Base-by-base conservation (phyloP, 805 yeast genomes). In the Yarrowia deformans region DNA sequence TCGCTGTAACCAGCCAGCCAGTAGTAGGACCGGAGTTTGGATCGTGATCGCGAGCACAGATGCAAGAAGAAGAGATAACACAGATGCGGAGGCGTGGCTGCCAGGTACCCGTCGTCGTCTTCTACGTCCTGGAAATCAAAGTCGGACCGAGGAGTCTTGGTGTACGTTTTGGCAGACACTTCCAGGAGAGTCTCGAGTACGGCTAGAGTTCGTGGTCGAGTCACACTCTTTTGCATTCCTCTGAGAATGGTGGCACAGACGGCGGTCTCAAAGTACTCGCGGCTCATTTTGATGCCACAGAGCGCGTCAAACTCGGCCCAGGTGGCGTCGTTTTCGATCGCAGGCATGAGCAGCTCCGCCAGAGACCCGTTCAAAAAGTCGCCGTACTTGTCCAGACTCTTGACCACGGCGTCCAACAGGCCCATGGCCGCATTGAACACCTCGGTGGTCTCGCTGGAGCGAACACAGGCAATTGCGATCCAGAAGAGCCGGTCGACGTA, bases 401-500 rank as follows among this genome's bases (percentile, higher is more conserved):
- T 45, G 39, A 75, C 50, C 8, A 70, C 58, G 1, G 73, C 72
- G 16, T 71, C 72, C 16, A 74, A 16, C 39, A 75, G 50, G 5
- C 66, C 60, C 29, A 73, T 50, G 12, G 75, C 74, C 35, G 74
- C 70, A 14, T 48, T 69, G 67, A 73, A 75, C 39, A 74, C 60
- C 67, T 71, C 49, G 45, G 52, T 9, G 71, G 69, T 42, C 56
- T 67, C 60, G 70, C 46, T 8, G 70, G 61, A 13, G 5, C 61
- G 61, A 1, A 66, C 35, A 50, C 52, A 66, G 16, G 72, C 71
- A 18, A 75, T 55, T 10, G 75, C 75, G 6, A 79, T 71, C 90
- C 90, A 87, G 46, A 85, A 80, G 69, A 86, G 76, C 23, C 82
- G 77, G 3, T 85, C 82, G 60, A 84, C 81, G 71, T 84, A 81